Evolutionary conservation across 345 rosid species (phyloP).

Genomic region (Cardamine chenopodiifolia): DNA sequence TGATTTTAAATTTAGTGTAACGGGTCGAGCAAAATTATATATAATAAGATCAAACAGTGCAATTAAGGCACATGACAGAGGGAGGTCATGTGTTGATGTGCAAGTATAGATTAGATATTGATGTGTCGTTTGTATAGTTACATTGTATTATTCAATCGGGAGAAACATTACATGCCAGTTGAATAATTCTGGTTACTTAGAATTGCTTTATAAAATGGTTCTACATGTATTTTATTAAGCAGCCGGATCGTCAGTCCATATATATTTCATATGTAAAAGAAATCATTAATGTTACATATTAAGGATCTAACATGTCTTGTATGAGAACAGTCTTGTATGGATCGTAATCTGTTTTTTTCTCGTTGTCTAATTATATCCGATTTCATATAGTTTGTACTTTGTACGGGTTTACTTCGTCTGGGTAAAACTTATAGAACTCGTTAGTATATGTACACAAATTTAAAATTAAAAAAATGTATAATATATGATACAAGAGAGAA

Average conservation of each 20-base stretch:
- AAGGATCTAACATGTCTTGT: background rate
- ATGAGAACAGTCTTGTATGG: background rate
- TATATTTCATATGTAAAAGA: background rate
- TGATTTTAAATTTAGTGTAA: background rate
- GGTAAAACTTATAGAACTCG: background rate
- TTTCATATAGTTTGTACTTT: background rate
- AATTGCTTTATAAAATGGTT: background rate
- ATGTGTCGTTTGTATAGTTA: background rate
- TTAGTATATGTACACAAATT: background rate
- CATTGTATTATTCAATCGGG: background rate
- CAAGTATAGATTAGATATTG: background rate
- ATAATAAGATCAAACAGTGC: background rate
- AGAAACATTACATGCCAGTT: background rate
- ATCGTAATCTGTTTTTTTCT: background rate
- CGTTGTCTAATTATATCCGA: background rate
- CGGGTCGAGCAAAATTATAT: constrained; percentile 7
- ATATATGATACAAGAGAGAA: background rate
- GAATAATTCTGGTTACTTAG: background rate
- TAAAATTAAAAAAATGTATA: background rate
- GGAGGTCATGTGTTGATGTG: constrained; percentile 27
- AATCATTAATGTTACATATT: background rate
- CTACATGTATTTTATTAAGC: background rate
- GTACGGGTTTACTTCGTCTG: background rate
- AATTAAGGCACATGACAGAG: constrained; percentile 32
- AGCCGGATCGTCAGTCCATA: background rate